Base-by-base conservation (phyloP, 805 yeast genomes). In the Metschnikowia lunata region DNA sequence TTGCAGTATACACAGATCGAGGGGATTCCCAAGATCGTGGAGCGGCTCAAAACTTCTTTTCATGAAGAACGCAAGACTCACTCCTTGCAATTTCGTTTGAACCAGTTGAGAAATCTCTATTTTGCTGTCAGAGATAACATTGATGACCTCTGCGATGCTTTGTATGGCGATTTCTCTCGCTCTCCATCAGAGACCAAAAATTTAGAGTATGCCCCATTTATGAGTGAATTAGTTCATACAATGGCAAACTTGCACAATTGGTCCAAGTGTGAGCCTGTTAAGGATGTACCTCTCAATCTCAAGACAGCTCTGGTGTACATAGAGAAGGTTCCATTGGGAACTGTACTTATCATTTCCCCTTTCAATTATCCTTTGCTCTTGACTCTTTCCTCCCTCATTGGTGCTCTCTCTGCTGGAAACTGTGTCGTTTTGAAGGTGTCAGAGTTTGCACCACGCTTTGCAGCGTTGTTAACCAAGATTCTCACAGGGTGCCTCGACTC, bases 391-490 rank as follows among this genome's bases (percentile, higher is more conserved):
- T 88, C 97, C 0, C 58, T 89, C 23, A 72, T 81, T 32, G 87
- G 88, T 15, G 96, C 96, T 2, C 66, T 91, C 51, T 88, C 95
- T 1, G 86, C 83, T 15, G 97, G 97, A 10, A 89, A 90, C 61
- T 71, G 82, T 12, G 91, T 86, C 26, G 79, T 85, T 15, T 66
- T 83, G 54, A 88, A 88, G 61, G 89, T 87, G 13, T 75, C 84
- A 47, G 97, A 91, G 62, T 59, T 74, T 43, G 78, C 83, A 2
- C 91, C 93, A 0, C 64, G 75, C 50, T 76, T 83, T 38, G 69
- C 88, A 3, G 55, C 58, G 15, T 70, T 75, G n/a, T 57, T 90
- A 31, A 72, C 83, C n/a, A 67, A 71, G 13, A 56, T 88, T 6
- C 63, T 90, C 12, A 60, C 67, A 29, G 58, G 69, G 4, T 75